These are phyloP conservation scores for Prunus yedoensis DNA, from an alignment of 331 rosid species.

Conservation along the genomic window DNA sequence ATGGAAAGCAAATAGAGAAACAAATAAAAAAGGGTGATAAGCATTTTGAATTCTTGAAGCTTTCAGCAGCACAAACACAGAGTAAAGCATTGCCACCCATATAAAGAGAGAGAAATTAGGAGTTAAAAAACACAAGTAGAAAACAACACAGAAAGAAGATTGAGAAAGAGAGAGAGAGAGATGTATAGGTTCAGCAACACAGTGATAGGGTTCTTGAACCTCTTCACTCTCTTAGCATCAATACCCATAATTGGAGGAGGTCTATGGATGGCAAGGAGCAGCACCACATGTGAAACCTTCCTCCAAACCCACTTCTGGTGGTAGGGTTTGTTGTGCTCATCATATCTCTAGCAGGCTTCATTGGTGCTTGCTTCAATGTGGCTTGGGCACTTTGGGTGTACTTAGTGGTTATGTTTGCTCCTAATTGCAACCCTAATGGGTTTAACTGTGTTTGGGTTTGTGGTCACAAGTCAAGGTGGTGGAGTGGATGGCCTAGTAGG, in stretches of 20 bases:
- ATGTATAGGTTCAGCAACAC: constrained; percentile 95
- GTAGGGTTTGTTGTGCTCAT: constrained; percentile 77
- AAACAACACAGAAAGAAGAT: not conserved
- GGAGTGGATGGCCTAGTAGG: constrained; percentile 70
- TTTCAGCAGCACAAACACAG: constrained; percentile 2
- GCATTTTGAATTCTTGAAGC: constrained; percentile 32
- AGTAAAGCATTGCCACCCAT: constrained; percentile 29
- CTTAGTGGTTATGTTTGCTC: constrained; percentile 72
- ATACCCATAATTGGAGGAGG: constrained; percentile 96
- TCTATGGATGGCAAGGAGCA: constrained; percentile 87
- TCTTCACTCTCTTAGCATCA: constrained; percentile 80
- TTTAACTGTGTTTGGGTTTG: constrained; percentile 76
- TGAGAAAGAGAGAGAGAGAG: not conserved
- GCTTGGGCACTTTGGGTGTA: constrained; percentile 93
- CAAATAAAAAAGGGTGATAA: not conserved
- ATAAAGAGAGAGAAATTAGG: constrained; percentile 26
- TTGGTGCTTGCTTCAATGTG: constrained; percentile 93
- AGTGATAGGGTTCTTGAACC: constrained; percentile 83
- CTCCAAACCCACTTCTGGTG: constrained; percentile 85
- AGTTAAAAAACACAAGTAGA: not conserved
- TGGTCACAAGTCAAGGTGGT: constrained; percentile 66
- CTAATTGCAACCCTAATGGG: constrained; percentile 62
- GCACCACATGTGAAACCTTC: constrained; percentile 72
- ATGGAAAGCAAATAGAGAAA: constrained; percentile 27
- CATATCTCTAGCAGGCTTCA: constrained; percentile 83